Conservation (phyloP, 352 stramenopile species). For the Phytophthora rubi region DNA sequence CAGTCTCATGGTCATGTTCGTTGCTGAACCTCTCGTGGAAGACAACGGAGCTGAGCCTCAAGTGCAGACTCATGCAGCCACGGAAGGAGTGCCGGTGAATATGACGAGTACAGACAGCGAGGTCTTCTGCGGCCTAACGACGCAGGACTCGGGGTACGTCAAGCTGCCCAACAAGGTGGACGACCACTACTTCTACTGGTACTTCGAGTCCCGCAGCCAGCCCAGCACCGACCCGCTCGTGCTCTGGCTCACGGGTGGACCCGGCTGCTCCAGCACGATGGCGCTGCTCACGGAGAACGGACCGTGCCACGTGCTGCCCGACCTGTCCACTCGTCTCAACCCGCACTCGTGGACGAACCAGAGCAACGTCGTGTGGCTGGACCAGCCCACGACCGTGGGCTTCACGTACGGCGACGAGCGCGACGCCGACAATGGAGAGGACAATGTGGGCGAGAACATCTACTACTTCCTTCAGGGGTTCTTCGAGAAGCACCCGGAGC, state of each 20-base stretch:
- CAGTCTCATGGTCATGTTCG: constrained; percentile 30
- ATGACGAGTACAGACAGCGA: constrained; percentile 22
- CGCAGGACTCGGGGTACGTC: constrained; percentile 61
- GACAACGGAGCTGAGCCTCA: constrained; percentile 5
- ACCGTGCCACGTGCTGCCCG: constrained; percentile 55
- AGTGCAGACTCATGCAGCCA: constrained; percentile 32
- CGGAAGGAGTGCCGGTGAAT: constrained; percentile 20
- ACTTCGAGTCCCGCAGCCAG: constrained; percentile 63
- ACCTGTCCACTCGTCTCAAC: constrained; percentile 56
- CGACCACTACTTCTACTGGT: constrained; percentile 83
- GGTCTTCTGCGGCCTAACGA: constrained; percentile 56
- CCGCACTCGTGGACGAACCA: constrained; percentile 66
- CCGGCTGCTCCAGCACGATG: constrained; percentile 65
- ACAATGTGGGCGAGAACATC: constrained; percentile 66
- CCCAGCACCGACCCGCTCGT: constrained; percentile 59
- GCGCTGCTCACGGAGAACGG: constrained; percentile 69
- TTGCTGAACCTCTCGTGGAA: constrained; percentile 23
- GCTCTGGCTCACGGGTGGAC: constrained; percentile 67
- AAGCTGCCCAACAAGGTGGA: constrained; percentile 69
- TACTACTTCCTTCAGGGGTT: constrained; percentile 75
- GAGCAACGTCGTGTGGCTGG: constrained; percentile 71
- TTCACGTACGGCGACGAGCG: constrained; percentile 51
- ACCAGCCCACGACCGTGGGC: constrained; percentile 64
- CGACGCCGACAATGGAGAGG: constrained; percentile 48
- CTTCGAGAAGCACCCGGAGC: constrained; percentile 61